Evolutionary conservation across 179 eudicot species (phyloP).

Genomic region (Heliamphora pulchella): DNA sequence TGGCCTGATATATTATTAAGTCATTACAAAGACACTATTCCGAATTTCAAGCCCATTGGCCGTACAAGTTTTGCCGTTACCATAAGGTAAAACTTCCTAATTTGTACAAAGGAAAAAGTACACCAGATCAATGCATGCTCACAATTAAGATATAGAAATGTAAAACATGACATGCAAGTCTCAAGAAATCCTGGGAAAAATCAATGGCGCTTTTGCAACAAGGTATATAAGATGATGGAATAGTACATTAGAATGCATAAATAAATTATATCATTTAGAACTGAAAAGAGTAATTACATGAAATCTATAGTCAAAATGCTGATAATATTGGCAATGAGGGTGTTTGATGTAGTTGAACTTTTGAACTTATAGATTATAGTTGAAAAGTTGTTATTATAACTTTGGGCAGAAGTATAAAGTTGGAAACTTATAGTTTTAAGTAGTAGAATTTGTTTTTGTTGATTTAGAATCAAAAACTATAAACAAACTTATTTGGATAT

Average conservation of each 20-base stretch:
- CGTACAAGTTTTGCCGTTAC: not conserved
- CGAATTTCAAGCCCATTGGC: not conserved
- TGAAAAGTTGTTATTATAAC: too few relatives aligned
- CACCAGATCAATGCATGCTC: not conserved
- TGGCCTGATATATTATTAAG: not conserved
- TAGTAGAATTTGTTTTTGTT: too few relatives aligned
- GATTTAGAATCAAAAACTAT: too few relatives aligned
- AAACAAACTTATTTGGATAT: too few relatives aligned
- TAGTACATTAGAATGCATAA: not conserved
- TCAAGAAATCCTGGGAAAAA: not conserved
- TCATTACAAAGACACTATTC: not conserved
- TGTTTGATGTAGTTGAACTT: too few relatives aligned
- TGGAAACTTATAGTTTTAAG: too few relatives aligned
- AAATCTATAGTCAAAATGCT: slow-evolving; percentile 9
- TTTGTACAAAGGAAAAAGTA: not conserved
- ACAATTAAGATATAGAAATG: not conserved
- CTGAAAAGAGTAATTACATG: not conserved
- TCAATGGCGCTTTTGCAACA: not conserved
- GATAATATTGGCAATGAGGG: not conserved
- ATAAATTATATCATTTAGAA: not conserved
- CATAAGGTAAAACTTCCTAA: not conserved
- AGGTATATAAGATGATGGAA: not conserved
- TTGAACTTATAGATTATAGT: too few relatives aligned
- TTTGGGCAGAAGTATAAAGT: too few relatives aligned
- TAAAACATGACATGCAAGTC: not conserved